Conservation (phyloP, 257 asterid species). For the Vinca minor region DNA sequence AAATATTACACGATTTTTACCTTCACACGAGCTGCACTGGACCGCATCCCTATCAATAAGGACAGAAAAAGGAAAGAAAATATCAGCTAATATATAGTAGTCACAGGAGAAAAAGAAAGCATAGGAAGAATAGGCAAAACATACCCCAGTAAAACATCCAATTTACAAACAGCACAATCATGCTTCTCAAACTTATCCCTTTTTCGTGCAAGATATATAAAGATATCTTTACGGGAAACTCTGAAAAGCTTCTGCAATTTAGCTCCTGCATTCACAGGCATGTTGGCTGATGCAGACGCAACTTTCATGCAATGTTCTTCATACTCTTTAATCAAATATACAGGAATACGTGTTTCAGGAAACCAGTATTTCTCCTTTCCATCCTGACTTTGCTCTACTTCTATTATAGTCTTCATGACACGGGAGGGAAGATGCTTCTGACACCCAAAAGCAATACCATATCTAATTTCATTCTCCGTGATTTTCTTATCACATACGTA, state of each 20-base stretch:
- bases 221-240: conserved; percentile 39
- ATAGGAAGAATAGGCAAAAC: conserved; percentile 15
- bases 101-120: not conserved
- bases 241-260: conserved; percentile 40
- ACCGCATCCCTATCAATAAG: conserved; percentile 45
- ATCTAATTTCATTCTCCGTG: conserved; percentile 44
- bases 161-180: conserved; percentile 48
- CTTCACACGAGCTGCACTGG: conserved; percentile 69
- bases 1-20: conserved; percentile 32
- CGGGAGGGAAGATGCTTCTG: conserved; percentile 87
- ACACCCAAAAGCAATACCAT: conserved; percentile 57
- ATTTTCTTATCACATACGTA: conserved; percentile 43
- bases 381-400: conserved; percentile 45
- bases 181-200: conserved; percentile 33
- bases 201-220: conserved; percentile 47
- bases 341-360: conserved; percentile 57
- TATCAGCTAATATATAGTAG: conserved; percentile 2
- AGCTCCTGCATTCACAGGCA: conserved; percentile 27
- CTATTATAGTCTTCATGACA: conserved; percentile 54
- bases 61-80: conserved; percentile 7
- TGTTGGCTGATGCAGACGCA: conserved; percentile 11
- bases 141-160: conserved; percentile 54
- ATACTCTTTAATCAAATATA: conserved; percentile 65
- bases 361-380: conserved; percentile 76
- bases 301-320: conserved; percentile 42